phyloP scores from a whole-genome alignment of 2,329 filamentous ascomycete genomes.

The Ophioceras dolichostomum region DNA sequence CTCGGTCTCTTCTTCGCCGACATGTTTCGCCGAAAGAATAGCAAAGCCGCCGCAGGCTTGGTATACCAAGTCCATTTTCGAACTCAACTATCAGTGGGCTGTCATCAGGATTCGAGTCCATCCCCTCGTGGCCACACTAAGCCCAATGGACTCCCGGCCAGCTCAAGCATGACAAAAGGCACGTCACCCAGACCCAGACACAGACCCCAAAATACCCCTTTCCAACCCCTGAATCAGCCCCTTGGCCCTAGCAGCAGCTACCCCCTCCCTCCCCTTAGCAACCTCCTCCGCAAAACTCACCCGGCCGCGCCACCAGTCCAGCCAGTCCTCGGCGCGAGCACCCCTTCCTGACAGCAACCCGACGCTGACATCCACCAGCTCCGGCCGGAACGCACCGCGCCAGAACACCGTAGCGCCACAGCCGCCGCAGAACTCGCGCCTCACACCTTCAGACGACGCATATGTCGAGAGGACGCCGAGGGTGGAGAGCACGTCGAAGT shows the following conservation, averaged over 20 bases:
- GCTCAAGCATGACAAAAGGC: too few relatives aligned
- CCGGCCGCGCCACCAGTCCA: slow-evolving; percentile 47
- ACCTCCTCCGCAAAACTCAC: slow-evolving; percentile 49
- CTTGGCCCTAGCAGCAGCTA: slow-evolving; percentile 12
- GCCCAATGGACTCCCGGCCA: too few relatives aligned
- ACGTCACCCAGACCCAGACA: too few relatives aligned
- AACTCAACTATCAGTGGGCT: too few relatives aligned
- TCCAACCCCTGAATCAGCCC: slow-evolving; percentile 15
- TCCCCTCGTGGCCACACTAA: too few relatives aligned
- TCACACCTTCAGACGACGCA: slow-evolving; percentile 37
- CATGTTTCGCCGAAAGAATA: too few relatives aligned
- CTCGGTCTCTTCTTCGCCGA: too few relatives aligned
- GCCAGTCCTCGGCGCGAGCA: slow-evolving; percentile 37
- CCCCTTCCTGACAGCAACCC: slow-evolving; percentile 36
- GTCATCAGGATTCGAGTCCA: too few relatives aligned
- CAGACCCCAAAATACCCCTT: slow-evolving; percentile 8
- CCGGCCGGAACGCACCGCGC: slow-evolving; percentile 37
- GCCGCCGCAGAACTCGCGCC: slow-evolving; percentile 46
- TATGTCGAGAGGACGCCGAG: slow-evolving; percentile 36
- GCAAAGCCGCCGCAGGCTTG: too few relatives aligned
- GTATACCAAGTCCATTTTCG: too few relatives aligned
- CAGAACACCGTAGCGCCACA: slow-evolving; percentile 58
- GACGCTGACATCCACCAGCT: slow-evolving; percentile 50
- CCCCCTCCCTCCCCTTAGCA: slow-evolving; percentile 14
- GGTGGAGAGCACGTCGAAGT: slow-evolving; percentile 12